Evolutionary conservation across 163 green algal species (phyloP), one percentile per base, ranked within the genome.

Genomic region (Smithsoniella earleae): DNA sequence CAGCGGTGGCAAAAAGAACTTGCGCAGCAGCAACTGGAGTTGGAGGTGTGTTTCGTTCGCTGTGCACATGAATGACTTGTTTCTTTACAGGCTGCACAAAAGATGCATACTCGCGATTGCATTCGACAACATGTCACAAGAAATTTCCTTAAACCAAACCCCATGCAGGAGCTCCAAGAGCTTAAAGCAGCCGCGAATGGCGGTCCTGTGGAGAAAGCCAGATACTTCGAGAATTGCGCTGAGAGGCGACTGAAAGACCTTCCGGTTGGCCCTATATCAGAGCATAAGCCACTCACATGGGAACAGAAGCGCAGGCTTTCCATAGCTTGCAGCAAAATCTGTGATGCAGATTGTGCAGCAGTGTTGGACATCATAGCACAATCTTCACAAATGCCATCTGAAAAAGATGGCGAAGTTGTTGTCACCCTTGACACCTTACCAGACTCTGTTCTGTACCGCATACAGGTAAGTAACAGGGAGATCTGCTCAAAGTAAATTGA

Each of bases 1-100:
- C n/a, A 69, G 20, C 31, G 58, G 25, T 69, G 58, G 58, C 58
- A 69, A 33, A 69, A 69, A 38, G 58, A 69, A 43, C 58, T 30
- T 25, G 58, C 25, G 22, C n/a, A 69, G 34, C 27, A 69, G 25
- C 58, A 45, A 13, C 31, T 69, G 20, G 58, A 69, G 10, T 33
- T 45, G 40, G 58, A 69, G 58, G 58, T 69, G 58, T n/a, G 52
- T 13, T 13, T 65, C 6, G 20, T 30, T 65, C 20, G 20, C n/a
- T 33, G 52, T 30, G 25, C 6, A 36, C 6, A 54, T 54, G 43
- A 27, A 54, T 16, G 43, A 16, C 43, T 27, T 18, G 43, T 16
- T 54, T n/a, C n/a, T n/a, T n/a, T n/a, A n/a, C n/a, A n/a, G n/a
- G n/a, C n/a, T n/a, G n/a, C n/a, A 18, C 18, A 54, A 16, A 27